These are phyloP conservation scores for Biscogniauxia sp. DNA, from an alignment of 2,329 filamentous ascomycete species.

Conservation along the genomic window DNA sequence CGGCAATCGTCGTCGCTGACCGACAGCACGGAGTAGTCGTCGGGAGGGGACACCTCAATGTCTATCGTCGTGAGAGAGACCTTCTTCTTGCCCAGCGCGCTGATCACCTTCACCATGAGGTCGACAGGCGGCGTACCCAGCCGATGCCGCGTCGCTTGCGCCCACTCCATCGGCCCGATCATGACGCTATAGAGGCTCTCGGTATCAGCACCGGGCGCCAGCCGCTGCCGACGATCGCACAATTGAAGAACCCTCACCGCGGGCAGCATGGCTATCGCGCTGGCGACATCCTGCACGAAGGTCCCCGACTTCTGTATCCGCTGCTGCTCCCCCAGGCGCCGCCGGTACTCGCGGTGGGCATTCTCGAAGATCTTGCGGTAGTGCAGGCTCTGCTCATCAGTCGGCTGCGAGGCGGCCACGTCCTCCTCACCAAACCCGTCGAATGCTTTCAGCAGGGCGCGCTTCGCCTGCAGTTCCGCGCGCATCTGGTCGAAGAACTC, in stretches of 20 bases:
- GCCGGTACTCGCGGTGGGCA: background rate
- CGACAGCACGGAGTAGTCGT: background rate
- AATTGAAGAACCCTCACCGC: background rate
- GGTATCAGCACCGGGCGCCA: background rate
- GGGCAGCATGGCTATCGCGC: conserved; percentile 2
- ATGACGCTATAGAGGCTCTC: background rate
- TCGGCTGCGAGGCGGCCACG: background rate
- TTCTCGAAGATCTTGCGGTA: background rate
- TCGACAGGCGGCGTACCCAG: background rate
- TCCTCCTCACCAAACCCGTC: background rate
- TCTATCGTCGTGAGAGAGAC: background rate
- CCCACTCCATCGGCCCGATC: background rate
- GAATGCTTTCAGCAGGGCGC: background rate
- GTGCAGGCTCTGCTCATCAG: background rate
- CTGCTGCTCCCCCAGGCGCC: conserved; percentile 4
- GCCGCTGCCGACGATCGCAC: background rate
- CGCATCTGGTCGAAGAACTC: background rate
- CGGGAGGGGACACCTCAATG: background rate
- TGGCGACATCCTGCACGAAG: conserved; percentile 4
- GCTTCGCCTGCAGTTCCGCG: background rate
- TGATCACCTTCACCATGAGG: background rate
- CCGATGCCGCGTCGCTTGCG: background rate
- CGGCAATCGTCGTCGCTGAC: background rate
- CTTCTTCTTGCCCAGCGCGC: background rate
- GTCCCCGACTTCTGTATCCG: background rate